Evolutionary conservation across 2,329 filamentous ascomycete species (phyloP).

Genomic region (Rutstroemia sydowiana): DNA sequence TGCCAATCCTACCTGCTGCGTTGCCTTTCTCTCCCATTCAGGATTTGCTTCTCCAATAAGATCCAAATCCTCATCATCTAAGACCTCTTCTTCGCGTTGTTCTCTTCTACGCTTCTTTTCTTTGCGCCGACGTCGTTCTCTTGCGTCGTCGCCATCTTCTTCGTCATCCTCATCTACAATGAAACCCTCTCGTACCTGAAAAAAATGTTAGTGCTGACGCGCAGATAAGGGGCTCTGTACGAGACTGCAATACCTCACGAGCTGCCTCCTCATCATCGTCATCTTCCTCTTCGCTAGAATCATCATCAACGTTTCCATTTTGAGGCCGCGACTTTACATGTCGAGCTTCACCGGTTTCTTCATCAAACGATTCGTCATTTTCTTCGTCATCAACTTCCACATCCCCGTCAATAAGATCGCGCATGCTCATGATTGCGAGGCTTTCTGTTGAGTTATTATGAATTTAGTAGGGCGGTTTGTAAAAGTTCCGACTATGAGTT

Average conservation of each 20-base stretch:
- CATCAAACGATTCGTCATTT: constrained; percentile 76
- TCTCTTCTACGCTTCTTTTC: constrained; percentile 72
- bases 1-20: constrained; percentile 54
- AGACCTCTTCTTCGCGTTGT: constrained; percentile 72
- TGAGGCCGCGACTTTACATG: constrained; percentile 31
- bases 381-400: constrained; percentile 82
- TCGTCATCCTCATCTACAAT: constrained; percentile 88
- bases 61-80: constrained; percentile 95
- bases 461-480: not conserved
- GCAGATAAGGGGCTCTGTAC: constrained; percentile 1
- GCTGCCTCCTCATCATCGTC: constrained; percentile 86
- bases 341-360: constrained; percentile 58
- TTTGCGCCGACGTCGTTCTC: constrained; percentile 52
- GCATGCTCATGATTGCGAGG: constrained; percentile 54
- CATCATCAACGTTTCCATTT: constrained; percentile 45
- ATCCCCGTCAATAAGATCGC: constrained; percentile 74
- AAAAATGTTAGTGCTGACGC: constrained; percentile 13
- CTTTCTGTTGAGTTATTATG: constrained; percentile 2
- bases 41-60: constrained; percentile 80
- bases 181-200: constrained; percentile 86
- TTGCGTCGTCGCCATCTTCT: constrained; percentile 56
- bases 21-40: constrained; percentile 58
- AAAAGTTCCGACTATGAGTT: not conserved
- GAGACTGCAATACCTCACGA: constrained; percentile 50
- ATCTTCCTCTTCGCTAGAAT: constrained; percentile 88